Evolutionary conservation across 1,284 basidiomycete species (phyloP), one percentile per base, ranked within the genome.

Genomic region (Ceratobasidium sp.): DNA sequence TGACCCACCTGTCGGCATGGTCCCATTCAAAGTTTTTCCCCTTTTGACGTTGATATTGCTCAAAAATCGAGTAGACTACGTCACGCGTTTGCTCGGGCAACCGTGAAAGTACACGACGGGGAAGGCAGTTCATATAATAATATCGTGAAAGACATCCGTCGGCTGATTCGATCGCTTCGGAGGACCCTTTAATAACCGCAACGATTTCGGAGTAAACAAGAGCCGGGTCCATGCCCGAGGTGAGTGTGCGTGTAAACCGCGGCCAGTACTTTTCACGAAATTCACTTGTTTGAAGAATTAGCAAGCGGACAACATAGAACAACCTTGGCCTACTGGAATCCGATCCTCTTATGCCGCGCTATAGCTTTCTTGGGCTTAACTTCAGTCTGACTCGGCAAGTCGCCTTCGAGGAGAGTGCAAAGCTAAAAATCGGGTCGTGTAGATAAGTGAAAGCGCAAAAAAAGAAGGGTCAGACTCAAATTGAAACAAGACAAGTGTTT

Each of bases 201-300:
- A 92, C 84, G 51, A 92, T 83, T 77, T 92, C 90, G 22, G 84
- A 87, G 77, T 88, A 92, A 1, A 90, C 87, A 11, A 90, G 82
- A 3, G 86, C 83, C 0, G 89, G 84, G 78, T 90, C 90, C 89
- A 64, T 3, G 3, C 8, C 14, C 1, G 16, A 34, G 2, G 29
- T 64, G 0, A 51, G 62, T 0, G 22, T 1, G 0, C 29, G n/a
- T 3, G 22, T 19, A 16, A 64, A 37, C 19, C 9, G 46, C 11
- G 62, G 48, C 62, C 62, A 64, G 19, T 64, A 64, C 5, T 22
- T 51, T 13, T 64, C 27, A 0, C 14, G 29, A 16, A 64, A 64
- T 14, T 64, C 62, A 2, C 62, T 64, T 22, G 2, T 46, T 46
- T 46, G 43, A n/a, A n/a, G n/a, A n/a, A n/a, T n/a, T n/a, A n/a